A percentile compares a stretch with the other conserved stretches of the same genome.
phyloP scores from a whole-genome alignment of 192 early-diverging fungal species.

The Dissophora ornata region DNA sequence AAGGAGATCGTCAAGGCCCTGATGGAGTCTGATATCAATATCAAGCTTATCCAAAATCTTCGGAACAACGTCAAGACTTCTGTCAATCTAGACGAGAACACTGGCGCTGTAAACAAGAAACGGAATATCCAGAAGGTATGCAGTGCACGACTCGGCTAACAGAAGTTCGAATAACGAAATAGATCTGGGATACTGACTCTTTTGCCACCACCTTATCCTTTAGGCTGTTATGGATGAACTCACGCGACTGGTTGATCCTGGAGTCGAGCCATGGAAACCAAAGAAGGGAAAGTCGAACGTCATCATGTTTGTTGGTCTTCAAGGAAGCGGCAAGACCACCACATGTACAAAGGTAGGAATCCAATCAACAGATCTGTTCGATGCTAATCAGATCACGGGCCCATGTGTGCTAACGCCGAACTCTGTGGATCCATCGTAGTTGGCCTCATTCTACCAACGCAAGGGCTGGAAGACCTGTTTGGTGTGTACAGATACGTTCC shows the following conservation, averaged over 20 bases:
- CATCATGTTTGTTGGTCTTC: constrained; percentile 98
- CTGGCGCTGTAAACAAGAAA: constrained; percentile 86
- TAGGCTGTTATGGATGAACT: constrained; percentile 92
- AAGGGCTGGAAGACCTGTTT: constrained; percentile 95
- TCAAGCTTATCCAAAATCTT: constrained; percentile 82
- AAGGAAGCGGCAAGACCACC: constrained; percentile 96
- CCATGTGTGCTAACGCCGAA: neutral
- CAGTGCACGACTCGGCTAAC: neutral
- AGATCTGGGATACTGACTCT: neutral
- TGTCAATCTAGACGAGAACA: constrained; percentile 86
- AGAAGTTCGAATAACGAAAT: neutral
- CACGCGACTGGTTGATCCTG: constrained; percentile 86
- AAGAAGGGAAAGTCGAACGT: constrained; percentile 86
- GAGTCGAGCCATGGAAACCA: constrained; percentile 87
- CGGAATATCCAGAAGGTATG: constrained; percentile 82
- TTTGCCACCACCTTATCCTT: neutral
- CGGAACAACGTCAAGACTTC: constrained; percentile 87
- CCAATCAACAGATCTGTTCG: neutral
- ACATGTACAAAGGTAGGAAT: constrained; percentile 87
- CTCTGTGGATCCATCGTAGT: constrained; percentile 23
- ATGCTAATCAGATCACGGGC: neutral
- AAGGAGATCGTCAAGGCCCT: constrained; percentile 90
- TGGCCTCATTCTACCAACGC: constrained; percentile 90
- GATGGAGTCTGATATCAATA: constrained; percentile 93
- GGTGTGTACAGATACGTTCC: constrained; percentile 96